Evolutionary conservation across 2,329 filamentous ascomycete species (phyloP).

Genomic region (Fonsecaea pedrosoi): DNA sequence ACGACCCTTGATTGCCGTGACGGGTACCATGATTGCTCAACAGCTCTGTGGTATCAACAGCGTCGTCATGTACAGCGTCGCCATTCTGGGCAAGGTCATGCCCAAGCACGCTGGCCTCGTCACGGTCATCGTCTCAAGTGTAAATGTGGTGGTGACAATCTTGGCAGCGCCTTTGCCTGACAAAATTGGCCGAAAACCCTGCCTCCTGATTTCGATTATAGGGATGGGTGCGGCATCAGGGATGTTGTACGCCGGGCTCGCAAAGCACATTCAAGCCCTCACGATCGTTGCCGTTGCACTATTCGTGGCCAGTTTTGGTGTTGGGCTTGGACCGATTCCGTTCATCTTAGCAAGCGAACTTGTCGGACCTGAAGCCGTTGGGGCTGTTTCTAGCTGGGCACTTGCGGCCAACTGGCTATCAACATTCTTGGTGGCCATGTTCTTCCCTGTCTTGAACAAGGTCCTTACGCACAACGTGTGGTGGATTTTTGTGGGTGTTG

Average conservation of each 20-base stretch:
- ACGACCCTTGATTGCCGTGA: constrained; percentile 75
- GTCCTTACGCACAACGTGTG: constrained; percentile 82
- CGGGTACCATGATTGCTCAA: constrained; percentile 90
- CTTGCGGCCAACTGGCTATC: constrained; percentile 86
- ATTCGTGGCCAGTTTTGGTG: constrained; percentile 87
- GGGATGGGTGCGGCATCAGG: constrained; percentile 84
- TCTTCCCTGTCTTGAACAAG: constrained; percentile 87
- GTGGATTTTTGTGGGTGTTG: constrained; percentile 84
- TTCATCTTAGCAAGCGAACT: constrained; percentile 93
- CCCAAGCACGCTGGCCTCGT: constrained; percentile 81
- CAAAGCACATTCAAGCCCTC: constrained; percentile 71
- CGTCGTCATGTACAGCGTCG: constrained; percentile 98
- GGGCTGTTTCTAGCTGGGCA: constrained; percentile 86
- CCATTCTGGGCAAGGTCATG: constrained; percentile 79
- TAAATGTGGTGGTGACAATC: constrained; percentile 84
- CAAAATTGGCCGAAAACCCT: constrained; percentile 79
- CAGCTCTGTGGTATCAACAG: constrained; percentile 95
- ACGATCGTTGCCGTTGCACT: constrained; percentile 80
- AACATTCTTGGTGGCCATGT: constrained; percentile 91
- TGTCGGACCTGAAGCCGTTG: constrained; percentile 86
- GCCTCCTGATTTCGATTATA: constrained; percentile 78
- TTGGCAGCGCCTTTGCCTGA: constrained; percentile 84
- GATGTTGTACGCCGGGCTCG: constrained; percentile 79
- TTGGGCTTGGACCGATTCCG: constrained; percentile 89
- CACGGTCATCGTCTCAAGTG: constrained; percentile 82